Base-by-base conservation (phyloP, 2,329 filamentous ascomycete genomes). In the Penicillium sp. region DNA sequence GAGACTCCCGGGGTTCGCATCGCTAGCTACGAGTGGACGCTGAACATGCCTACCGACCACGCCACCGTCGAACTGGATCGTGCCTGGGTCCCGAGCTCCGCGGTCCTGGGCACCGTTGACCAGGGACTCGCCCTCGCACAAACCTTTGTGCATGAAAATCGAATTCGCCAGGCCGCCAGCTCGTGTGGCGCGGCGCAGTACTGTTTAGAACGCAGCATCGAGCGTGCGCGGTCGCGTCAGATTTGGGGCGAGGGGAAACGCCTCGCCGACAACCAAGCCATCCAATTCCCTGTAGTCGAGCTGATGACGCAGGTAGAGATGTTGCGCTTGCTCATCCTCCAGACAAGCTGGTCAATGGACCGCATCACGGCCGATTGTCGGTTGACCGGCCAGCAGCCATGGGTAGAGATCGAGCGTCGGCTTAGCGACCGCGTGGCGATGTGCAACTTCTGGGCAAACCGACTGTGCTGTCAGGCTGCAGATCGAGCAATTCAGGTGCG, bases 1-100 rank as follows among this genome's bases (percentile, higher is more conserved):
- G 69, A 78, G 1, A 78, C 81, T 0, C 73, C 75, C 1, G 84
- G 84, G 0, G 59, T 86, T 13, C 73, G 75, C 18, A 76, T 84
- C 7, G 75, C 79, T 39, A 83, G 80, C 30, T 86, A 84, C 58
- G 79, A 86, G 67, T 86, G 83, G 81, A 86, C 83, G 1, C 77
- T 86, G 46, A 86, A 86, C 60, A 87, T 86, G 83, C 83, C 83
- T 0, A 86, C 84, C 5, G 84, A 87, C 64, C 84, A 86, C 62
- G 84, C 84, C 2, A 86, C 83, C 1, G 73, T 86, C 32, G 75
- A 77, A 2, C 70, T 86, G 37, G 76, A 76, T n/a, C 68, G 80
- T 49, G 83, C 84, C n/a, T 80, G 74, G 61, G 80, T 86, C 1
- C 81, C 83, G 0, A 69, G 73, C 12, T 75, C 73, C 17, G 73